Percentiles rank a stretch among this genome's conserved stretches.
Evolutionary conservation across 1,284 basidiomycete species (phyloP).

Genomic region (Rhizoctonia solani): DNA sequence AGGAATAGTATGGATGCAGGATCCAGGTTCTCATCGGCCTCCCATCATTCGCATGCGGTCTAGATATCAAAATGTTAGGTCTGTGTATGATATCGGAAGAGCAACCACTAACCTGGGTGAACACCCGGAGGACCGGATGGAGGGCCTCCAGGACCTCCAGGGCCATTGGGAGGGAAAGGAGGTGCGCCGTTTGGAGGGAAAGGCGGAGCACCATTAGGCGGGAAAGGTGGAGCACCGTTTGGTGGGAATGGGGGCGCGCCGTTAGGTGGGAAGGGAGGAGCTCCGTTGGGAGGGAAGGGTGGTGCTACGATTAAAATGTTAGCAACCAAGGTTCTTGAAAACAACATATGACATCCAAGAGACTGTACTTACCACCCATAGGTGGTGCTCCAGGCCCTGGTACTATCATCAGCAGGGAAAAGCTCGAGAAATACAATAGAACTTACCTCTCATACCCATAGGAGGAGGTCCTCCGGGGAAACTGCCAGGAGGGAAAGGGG

Average conservation of each 20-base stretch:
- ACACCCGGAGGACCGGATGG: slow-evolving; percentile 53
- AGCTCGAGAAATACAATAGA: slow-evolving; percentile 18
- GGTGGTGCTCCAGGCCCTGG: slow-evolving; percentile 44
- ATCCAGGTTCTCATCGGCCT: slow-evolving; percentile 37
- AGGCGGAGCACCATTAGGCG: slow-evolving; percentile 54
- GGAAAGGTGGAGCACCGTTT: slow-evolving; percentile 45
- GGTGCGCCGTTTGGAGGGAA: slow-evolving; percentile 61
- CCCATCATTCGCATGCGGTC: slow-evolving; percentile 81
- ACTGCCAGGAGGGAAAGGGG: slow-evolving; percentile 38
- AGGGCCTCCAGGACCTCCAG: slow-evolving; percentile 48
- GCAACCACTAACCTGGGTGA: slow-evolving; percentile 60
- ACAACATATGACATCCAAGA: neutral
- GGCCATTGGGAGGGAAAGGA: slow-evolving; percentile 47
- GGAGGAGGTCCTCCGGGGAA: slow-evolving; percentile 34
- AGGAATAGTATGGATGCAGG: neutral
- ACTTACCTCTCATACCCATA: slow-evolving; percentile 27
- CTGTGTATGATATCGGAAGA: neutral
- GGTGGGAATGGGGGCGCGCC: slow-evolving; percentile 35
- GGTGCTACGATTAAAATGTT: slow-evolving; percentile 53
- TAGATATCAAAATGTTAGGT: neutral
- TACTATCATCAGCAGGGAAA: neutral
- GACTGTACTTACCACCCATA: slow-evolving; percentile 40
- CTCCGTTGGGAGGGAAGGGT: slow-evolving; percentile 41
- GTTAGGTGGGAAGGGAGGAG: slow-evolving; percentile 41
- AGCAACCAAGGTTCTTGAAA: slow-evolving; percentile 52